Conservation (phyloP, 2,329 filamentous ascomycete genomes). For the Hysterium pulicare region DNA sequence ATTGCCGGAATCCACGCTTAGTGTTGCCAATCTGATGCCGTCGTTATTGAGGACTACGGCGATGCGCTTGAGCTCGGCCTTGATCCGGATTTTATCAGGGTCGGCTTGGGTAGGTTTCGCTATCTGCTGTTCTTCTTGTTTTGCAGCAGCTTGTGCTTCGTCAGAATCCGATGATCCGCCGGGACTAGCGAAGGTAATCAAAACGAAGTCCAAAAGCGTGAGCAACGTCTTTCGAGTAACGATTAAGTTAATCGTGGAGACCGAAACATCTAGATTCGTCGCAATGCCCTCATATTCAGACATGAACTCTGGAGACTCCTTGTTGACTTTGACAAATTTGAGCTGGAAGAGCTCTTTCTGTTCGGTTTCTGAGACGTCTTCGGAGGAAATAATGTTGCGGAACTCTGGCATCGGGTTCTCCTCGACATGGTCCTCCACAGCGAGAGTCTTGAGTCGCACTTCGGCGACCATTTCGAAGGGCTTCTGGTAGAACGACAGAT, state of each 20-base stretch:
- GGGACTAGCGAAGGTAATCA: slow-evolving; percentile 79
- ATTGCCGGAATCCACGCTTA: slow-evolving; percentile 89
- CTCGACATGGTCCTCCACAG: slow-evolving; percentile 91
- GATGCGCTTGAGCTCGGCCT: slow-evolving; percentile 90
- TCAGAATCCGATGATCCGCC: slow-evolving; percentile 44
- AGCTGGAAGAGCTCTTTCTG: slow-evolving; percentile 80
- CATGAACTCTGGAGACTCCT: slow-evolving; percentile 88
- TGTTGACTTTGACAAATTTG: slow-evolving; percentile 86
- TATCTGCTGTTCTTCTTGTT: slow-evolving; percentile 32
- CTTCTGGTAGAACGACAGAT: slow-evolving; percentile 81
- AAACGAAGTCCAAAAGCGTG: slow-evolving; percentile 88
- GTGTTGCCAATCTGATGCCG: slow-evolving; percentile 85
- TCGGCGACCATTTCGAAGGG: slow-evolving; percentile 92
- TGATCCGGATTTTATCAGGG: slow-evolving; percentile 82
- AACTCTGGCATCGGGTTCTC: slow-evolving; percentile 83
- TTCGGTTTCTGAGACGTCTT: slow-evolving; percentile 65
- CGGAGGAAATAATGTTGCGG: slow-evolving; percentile 95
- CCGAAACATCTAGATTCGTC: slow-evolving; percentile 83
- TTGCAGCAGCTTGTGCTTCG: slow-evolving; percentile 26
- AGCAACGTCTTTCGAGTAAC: slow-evolving; percentile 91
- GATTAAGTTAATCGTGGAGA: slow-evolving; percentile 94
- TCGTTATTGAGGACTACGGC: slow-evolving; percentile 95
- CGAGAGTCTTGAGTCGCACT: slow-evolving; percentile 80
- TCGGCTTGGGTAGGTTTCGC: slow-evolving; percentile 42
- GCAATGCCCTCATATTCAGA: slow-evolving; percentile 89